Conservation (phyloP, 805 yeast species). For the Cyberlindnera maclurae region DNA sequence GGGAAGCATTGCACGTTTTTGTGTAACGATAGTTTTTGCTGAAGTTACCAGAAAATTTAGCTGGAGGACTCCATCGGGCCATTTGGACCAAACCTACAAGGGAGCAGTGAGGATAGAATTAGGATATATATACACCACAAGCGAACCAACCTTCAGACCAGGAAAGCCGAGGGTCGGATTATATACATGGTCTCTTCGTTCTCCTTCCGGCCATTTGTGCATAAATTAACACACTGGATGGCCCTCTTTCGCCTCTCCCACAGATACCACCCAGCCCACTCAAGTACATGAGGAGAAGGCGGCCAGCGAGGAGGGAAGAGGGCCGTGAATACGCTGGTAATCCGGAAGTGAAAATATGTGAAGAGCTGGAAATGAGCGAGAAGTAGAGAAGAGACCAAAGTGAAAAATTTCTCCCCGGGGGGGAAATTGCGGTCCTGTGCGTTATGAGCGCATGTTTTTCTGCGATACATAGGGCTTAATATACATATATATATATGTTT, state of each 20-base stretch:
- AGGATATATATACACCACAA: slow-evolving; percentile 26
- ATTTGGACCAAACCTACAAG: too few relatives aligned
- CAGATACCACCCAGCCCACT: not conserved
- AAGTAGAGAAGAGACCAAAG: not conserved
- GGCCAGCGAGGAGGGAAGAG: too few relatives aligned
- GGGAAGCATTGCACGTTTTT: slow-evolving; percentile 10
- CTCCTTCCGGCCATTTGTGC: slow-evolving; percentile 28
- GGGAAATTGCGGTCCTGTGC: not conserved
- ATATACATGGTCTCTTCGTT: slow-evolving; percentile 18
- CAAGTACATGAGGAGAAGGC: slow-evolving; percentile 4
- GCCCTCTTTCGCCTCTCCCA: slow-evolving; percentile 1
- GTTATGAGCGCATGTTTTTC: not conserved
- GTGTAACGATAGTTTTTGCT: not conserved
- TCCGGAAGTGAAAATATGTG: slow-evolving; percentile 25
- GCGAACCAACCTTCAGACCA: slow-evolving; percentile 23
- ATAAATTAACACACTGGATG: slow-evolving; percentile 14
- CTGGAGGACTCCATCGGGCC: too few relatives aligned
- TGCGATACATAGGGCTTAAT: not conserved
- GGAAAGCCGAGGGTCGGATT: slow-evolving; percentile 18
- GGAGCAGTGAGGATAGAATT: too few relatives aligned
- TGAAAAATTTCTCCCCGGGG: not conserved
- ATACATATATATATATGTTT: too few relatives aligned
- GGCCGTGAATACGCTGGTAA: slow-evolving; percentile 24
- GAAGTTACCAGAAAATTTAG: too few relatives aligned
- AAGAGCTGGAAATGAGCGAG: slow-evolving; percentile 9